These are phyloP conservation scores for Chrysoporthe austroafricana DNA, from an alignment of 2,329 filamentous ascomycete genomes.

Conservation along the genomic window DNA sequence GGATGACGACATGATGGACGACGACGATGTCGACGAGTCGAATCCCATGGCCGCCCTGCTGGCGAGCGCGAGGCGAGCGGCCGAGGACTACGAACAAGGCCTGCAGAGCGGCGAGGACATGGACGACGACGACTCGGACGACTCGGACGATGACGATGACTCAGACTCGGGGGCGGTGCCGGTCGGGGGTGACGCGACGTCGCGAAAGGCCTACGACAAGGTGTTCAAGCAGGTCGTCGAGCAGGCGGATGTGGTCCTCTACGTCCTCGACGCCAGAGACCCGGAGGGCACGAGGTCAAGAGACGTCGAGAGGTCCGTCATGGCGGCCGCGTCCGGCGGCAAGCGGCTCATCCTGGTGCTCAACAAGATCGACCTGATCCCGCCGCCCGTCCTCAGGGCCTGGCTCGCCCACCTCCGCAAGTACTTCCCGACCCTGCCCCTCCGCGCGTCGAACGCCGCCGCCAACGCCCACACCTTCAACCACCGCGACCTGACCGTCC, in stretches of 20 bases:
- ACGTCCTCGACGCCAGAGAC: slow-evolving; percentile 90
- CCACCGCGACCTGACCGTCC: slow-evolving; percentile 85
- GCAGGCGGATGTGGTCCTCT: slow-evolving; percentile 86
- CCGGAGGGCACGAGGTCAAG: slow-evolving; percentile 88
- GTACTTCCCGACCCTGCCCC: slow-evolving; percentile 88
- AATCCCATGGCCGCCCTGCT: slow-evolving; percentile 94
- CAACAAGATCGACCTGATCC: slow-evolving; percentile 95
- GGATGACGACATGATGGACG: slow-evolving; percentile 52
- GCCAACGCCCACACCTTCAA: slow-evolving; percentile 90
- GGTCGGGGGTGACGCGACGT: slow-evolving; percentile 60
- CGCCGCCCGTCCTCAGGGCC: slow-evolving; percentile 76
- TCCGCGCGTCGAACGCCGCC: slow-evolving; percentile 81
- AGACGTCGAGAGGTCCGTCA: slow-evolving; percentile 87
- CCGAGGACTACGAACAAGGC: slow-evolving; percentile 72
- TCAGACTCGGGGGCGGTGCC: slow-evolving; percentile 56
- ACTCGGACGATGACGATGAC: slow-evolving; percentile 57
- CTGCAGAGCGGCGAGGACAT: slow-evolving; percentile 63
- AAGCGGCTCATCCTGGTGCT: slow-evolving; percentile 90
- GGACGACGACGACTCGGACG: slow-evolving; percentile 37
- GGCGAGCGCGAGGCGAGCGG: slow-evolving; percentile 79
- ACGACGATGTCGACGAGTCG: slow-evolving; percentile 66
- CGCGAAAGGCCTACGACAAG: slow-evolving; percentile 90
- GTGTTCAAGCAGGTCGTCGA: slow-evolving; percentile 93
- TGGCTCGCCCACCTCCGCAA: slow-evolving; percentile 86
- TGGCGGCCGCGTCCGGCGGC: slow-evolving; percentile 80